A percentile compares a stretch with the other conserved stretches of the same genome.
Conservation (phyloP, 352 stramenopile genomes). For the Pythium pectinolyticum region DNA sequence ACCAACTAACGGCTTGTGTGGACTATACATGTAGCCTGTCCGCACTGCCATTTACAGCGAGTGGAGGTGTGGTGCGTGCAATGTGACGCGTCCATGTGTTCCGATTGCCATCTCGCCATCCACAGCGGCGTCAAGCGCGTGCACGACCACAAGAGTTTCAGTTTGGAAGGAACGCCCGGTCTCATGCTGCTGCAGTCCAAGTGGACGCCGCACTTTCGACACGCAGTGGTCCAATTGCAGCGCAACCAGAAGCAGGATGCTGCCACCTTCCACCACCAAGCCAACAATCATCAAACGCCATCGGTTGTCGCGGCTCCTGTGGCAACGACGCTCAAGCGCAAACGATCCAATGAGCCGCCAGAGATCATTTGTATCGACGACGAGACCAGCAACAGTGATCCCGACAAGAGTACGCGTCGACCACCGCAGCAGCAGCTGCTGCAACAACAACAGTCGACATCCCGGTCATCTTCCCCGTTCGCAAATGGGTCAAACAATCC, state of each 20-base stretch:
- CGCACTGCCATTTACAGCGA: slow-evolving; percentile 50
- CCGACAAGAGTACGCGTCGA: too few species aligned
- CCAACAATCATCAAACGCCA: too few species aligned
- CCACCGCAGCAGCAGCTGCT: neutral
- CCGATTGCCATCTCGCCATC: slow-evolving; percentile 44
- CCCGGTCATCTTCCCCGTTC: neutral
- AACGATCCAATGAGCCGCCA: slow-evolving; percentile 24
- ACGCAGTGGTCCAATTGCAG: slow-evolving; percentile 36
- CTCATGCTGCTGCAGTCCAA: slow-evolving; percentile 38
- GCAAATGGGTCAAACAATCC: too few species aligned
- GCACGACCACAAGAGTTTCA: slow-evolving; percentile 39
- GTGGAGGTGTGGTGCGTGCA: slow-evolving; percentile 52
- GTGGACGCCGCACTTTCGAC: slow-evolving; percentile 49
- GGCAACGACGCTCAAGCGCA: slow-evolving; percentile 38
- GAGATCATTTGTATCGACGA: slow-evolving; percentile 70
- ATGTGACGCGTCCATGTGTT: slow-evolving; percentile 71
- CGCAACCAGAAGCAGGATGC: slow-evolving; percentile 7
- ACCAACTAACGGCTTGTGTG: too few species aligned
- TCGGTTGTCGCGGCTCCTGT: too few species aligned
- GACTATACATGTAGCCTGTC: slow-evolving; percentile 62
- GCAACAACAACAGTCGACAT: neutral
- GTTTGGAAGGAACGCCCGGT: slow-evolving; percentile 52
- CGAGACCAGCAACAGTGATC: slow-evolving; percentile 1
- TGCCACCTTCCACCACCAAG: too few species aligned
- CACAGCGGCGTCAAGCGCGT: slow-evolving; percentile 40